These are phyloP conservation scores for Globomyces pollinis-pini DNA, from an alignment of 192 early-diverging fungal species.

Conservation along the genomic window DNA sequence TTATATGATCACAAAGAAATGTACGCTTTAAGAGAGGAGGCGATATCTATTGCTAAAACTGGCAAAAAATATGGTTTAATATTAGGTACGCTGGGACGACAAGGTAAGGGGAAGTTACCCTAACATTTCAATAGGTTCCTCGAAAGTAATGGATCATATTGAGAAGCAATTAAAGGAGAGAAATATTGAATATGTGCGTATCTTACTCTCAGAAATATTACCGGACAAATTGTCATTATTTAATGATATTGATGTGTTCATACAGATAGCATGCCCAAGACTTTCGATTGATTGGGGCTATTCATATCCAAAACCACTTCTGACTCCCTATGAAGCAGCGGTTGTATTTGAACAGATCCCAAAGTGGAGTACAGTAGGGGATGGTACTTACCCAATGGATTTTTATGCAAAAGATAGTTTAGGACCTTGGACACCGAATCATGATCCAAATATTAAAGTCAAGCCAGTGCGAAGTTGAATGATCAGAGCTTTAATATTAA, in stretches of 20 bases:
- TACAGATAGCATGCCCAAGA: conserved; percentile 94
- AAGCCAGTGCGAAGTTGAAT: too few relatives aligned
- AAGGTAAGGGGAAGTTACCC: too few relatives aligned
- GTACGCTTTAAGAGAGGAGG: conserved; percentile 73
- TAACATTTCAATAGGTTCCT: too few relatives aligned
- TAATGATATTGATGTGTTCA: conserved; percentile 64
- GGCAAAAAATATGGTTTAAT: conserved; percentile 85
- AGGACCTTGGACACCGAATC: conserved; percentile 92
- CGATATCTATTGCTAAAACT: conserved; percentile 67
- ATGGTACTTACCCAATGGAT: conserved; percentile 92
- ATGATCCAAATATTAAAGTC: too few relatives aligned
- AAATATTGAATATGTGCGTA: conserved; percentile 55
- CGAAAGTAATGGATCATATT: conserved; percentile 80
- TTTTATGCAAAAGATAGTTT: conserved; percentile 87
- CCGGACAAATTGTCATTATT: conserved; percentile 87
- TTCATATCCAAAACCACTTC: conserved; percentile 81
- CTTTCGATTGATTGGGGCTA: conserved; percentile 99
- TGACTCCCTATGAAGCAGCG: conserved; percentile 92
- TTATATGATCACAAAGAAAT: conserved; percentile 90
- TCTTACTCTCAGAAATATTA: conserved; percentile 92
- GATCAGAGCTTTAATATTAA: too few relatives aligned
- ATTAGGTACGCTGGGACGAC: conserved; percentile 90
- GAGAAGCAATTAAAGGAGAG: conserved; percentile 55
- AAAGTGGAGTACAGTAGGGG: conserved; percentile 52
- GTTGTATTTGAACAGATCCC: conserved; percentile 72